Conservation (phyloP, 2,329 filamentous ascomycete species). For the Exophiala phaeomuriformis region DNA sequence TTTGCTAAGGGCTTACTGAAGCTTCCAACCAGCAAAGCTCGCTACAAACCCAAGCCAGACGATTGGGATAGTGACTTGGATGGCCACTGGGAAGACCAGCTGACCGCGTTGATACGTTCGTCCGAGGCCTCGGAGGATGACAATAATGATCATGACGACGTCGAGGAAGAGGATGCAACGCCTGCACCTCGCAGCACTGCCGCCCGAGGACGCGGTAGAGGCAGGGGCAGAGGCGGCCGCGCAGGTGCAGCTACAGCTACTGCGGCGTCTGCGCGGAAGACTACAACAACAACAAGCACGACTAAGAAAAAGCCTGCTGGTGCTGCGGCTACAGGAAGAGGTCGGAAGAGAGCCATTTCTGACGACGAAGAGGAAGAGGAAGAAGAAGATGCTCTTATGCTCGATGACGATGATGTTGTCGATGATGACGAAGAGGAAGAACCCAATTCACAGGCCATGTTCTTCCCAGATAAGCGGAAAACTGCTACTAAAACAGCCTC, state of each 20-base stretch:
- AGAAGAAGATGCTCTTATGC: conserved; percentile 36
- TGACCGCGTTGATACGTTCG: conserved; percentile 54
- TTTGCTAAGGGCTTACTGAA: conserved; percentile 61
- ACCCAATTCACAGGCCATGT: conserved; percentile 28
- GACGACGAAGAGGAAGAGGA: conserved; percentile 28
- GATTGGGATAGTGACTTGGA: conserved; percentile 86
- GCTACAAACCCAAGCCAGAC: conserved; percentile 67
- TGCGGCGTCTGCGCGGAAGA: conserved; percentile 32
- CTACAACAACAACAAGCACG: conserved; percentile 30
- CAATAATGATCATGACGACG: conserved; percentile 35
- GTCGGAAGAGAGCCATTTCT: conserved; percentile 31
- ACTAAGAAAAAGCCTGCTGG: conserved; percentile 30
- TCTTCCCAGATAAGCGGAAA: conserved; percentile 22
- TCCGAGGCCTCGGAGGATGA: conserved; percentile 35
- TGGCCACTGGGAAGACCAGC: conserved; percentile 75
- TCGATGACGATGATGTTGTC: conserved; percentile 25
- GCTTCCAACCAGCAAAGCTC: conserved; percentile 46
- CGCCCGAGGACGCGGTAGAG: conserved; percentile 43
- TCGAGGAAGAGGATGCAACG: conserved; percentile 43
- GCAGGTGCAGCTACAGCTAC: conserved; percentile 37
- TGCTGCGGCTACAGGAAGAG: conserved; percentile 26
- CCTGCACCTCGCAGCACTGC: conserved; percentile 32
- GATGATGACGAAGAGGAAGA: conserved; percentile 34
- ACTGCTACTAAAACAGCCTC: conserved; percentile 10
- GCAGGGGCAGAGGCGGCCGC: conserved; percentile 40